phyloP scores from a whole-genome alignment of 805 yeast species.

The Candida wancherniae region DNA sequence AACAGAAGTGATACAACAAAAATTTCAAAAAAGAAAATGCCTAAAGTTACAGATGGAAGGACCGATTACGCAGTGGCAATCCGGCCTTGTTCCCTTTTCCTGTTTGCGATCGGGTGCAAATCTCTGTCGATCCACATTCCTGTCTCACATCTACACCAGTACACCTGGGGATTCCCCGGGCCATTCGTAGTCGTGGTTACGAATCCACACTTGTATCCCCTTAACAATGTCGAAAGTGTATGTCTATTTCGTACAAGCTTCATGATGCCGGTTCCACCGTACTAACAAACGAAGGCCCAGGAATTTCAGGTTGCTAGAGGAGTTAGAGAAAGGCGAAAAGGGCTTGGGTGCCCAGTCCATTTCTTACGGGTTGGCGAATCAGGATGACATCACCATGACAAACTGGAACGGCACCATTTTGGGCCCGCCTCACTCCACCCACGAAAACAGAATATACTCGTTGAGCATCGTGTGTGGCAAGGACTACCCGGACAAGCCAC shows the following conservation, averaged over 20 bases:
- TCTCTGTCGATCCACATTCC: too few species aligned
- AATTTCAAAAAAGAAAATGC: too few species aligned
- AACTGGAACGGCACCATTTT: slow-evolving; percentile 96
- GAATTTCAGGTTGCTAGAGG: slow-evolving; percentile 90
- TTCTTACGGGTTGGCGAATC: slow-evolving; percentile 87
- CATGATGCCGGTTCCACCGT: not conserved
- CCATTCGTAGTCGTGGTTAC: not conserved
- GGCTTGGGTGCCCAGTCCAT: slow-evolving; percentile 96
- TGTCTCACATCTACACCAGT: slow-evolving; percentile 5
- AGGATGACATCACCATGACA: slow-evolving; percentile 90
- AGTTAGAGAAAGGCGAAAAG: slow-evolving; percentile 95
- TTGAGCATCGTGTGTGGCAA: slow-evolving; percentile 77
- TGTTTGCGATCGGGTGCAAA: too few species aligned
- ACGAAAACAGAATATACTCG: slow-evolving; percentile 90
- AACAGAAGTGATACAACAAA: too few species aligned
- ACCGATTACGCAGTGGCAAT: too few species aligned
- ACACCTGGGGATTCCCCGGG: slow-evolving; percentile 3
- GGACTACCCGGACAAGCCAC: slow-evolving; percentile 85
- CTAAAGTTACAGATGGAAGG: too few species aligned
- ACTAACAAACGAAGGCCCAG: slow-evolving; percentile 58
- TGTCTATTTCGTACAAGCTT: slow-evolving; percentile 16
- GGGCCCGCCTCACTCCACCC: slow-evolving; percentile 90
- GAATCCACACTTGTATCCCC: not conserved
- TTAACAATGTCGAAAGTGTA: slow-evolving; percentile 44
- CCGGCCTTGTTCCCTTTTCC: too few species aligned